These are phyloP conservation scores for Dioscorea dumetorum DNA, from an alignment of 106 monocot genomes.

Conservation along the genomic window DNA sequence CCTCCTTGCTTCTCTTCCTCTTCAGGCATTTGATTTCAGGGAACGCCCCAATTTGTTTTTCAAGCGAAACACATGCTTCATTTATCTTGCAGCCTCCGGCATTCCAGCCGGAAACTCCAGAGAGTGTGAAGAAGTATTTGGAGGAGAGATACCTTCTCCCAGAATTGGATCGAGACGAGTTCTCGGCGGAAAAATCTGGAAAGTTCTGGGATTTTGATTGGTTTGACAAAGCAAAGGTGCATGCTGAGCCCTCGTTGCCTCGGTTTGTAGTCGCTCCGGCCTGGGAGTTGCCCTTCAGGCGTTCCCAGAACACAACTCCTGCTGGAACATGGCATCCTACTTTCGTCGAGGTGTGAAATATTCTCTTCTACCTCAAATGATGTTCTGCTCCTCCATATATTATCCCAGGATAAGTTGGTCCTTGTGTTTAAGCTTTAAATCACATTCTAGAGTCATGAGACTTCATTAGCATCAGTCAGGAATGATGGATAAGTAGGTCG, in stretches of 20 bases:
- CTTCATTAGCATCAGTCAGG: no score
- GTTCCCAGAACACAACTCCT: constrained; percentile 14
- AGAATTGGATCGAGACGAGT: constrained; percentile 52
- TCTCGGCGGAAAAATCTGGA: constrained; percentile 56
- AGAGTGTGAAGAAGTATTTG: constrained; percentile 47
- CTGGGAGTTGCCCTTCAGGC: constrained; percentile 86
- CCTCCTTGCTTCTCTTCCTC: background rate
- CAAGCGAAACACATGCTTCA: no score
- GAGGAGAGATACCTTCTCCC: constrained; percentile 78
- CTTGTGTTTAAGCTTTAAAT: no score
- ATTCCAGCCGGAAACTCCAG: constrained; percentile 56
- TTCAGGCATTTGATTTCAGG: no score
- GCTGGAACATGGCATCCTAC: constrained; percentile 33
- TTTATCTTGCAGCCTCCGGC: constrained; percentile 64
- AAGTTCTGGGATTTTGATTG: constrained; percentile 86
- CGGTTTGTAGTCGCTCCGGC: constrained; percentile 42
- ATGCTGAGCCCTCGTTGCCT: constrained; percentile 57
- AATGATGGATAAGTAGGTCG: no score
- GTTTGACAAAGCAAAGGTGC: constrained; percentile 63
- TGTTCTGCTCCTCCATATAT: no score
- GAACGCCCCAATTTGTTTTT: background rate
- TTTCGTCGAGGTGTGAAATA: constrained; percentile 30
- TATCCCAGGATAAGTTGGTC: no score
- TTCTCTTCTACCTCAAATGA: no score
- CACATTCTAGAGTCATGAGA: no score